These are phyloP conservation scores for Colletotrichum lini DNA, from an alignment of 2,329 filamentous ascomycete species.

Conservation along the genomic window DNA sequence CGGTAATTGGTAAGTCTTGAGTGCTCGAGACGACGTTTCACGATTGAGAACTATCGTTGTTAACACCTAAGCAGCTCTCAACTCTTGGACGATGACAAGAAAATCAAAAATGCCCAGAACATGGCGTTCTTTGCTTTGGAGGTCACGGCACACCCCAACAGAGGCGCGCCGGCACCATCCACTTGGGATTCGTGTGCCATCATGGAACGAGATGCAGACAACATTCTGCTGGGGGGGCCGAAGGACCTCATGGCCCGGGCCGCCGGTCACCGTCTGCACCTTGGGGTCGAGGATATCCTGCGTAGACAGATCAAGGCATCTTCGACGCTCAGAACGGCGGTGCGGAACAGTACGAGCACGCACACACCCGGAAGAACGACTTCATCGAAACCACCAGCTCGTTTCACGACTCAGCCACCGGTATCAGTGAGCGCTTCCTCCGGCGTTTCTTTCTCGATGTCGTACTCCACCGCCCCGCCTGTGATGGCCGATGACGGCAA, in stretches of 20 bases:
- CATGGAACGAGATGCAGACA: slow-evolving; percentile 15
- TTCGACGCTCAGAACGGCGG: neutral
- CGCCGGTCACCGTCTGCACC: neutral
- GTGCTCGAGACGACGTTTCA: too few relatives aligned
- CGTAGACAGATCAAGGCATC: neutral
- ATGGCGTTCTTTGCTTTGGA: slow-evolving; percentile 17
- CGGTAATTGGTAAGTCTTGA: too few relatives aligned
- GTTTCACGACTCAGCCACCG: slow-evolving; percentile 5
- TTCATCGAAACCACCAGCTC: neutral
- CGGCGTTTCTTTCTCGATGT: slow-evolving; percentile 2
- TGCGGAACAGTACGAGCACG: neutral
- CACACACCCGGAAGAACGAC: too few relatives aligned
- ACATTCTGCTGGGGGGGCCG: neutral
- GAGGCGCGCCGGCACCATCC: too few relatives aligned
- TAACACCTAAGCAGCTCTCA: slow-evolving; percentile 10
- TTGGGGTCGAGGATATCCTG: neutral
- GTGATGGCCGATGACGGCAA: neutral
- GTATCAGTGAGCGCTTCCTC: neutral
- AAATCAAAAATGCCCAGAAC: slow-evolving; percentile 20
- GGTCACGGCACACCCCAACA: slow-evolving; percentile 15
- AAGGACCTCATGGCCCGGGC: neutral
- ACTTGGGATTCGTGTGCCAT: too few relatives aligned
- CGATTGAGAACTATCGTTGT: too few relatives aligned
- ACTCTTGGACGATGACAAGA: slow-evolving; percentile 8
- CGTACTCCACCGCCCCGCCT: neutral